Base-by-base conservation (phyloP, 2,329 filamentous ascomycete genomes). In the Gnomoniopsis sp. region DNA sequence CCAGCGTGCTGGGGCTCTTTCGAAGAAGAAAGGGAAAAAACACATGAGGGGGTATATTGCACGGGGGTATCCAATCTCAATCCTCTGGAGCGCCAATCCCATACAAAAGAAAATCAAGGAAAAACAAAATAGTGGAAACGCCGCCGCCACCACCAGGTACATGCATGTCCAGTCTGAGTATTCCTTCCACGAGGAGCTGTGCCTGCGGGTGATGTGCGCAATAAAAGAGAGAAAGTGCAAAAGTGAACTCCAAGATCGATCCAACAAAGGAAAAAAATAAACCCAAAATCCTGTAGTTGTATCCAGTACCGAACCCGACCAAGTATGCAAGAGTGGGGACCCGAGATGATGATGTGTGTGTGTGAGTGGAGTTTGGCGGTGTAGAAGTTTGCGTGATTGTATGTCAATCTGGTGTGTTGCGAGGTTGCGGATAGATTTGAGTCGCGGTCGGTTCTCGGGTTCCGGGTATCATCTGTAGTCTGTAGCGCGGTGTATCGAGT, bases 401-500 rank as follows among this genome's bases (percentile, higher is more conserved):
- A 47, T 53, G 34, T 55, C 3, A 17, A 23, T 55, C 12, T 21
- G 41, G 53, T 55, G 53, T 55, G 58, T 60, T 58, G 50, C 49
- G 56, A 30, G 33, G 22, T 44, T 43, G 49, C 10, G n/a, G 36
- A 38, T 10, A 11, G 17, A n/a, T 2, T 53, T 11, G 44, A 48
- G 15, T 43, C n/a, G 36, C 49, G 58, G 57, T 38, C 8, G 26
- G 26, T 51, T 62, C 62, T 64, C 58, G 57, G 49, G 55, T 65
- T 65, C 65, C 63, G 65, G 65, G 66, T 66, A 67, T 67, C 65
- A 60, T 63, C 56, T 60, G 51, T 54, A 49, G 52, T 60, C 44
- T 55, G 57, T 64, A 60, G 56, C 58, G 34, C 50, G 47, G 44
- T 60, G 44, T 57, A 51, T 44, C 34, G 21, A 17, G 49, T 57